Base-by-base conservation (phyloP, 768 basidiomycete species). In the Boletales sp. region DNA sequence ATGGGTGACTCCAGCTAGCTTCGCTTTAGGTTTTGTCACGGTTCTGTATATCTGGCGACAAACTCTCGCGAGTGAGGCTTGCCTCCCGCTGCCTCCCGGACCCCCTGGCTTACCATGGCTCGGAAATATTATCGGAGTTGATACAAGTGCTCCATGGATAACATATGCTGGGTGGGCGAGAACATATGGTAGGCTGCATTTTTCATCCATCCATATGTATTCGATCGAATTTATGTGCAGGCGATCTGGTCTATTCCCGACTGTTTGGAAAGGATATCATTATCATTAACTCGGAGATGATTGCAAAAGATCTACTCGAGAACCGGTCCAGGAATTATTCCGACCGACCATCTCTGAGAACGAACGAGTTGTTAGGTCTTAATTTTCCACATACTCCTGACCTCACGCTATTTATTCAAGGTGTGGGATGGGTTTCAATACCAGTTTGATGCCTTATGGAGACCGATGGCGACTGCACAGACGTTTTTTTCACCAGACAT, bases 31-130 rank as follows among this genome's bases (percentile, higher is more conserved):
- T 13, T 17, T 8, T 38, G 5, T 38, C 6, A 4, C n/a, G 17
- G 9, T 14, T 14, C 36, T 17, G 8, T 38, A 38, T n/a, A 19
- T 19, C 17, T 19, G 17, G 13, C 2, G 2, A 10, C 10, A 19
- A 9, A 18, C 18, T 19, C 17, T 19, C 37, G 10, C 10, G n/a
- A 38, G n/a, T 38, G n/a, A 10, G 18, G 21, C 21, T 25, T 25
- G 38, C 5, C 15, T 33, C 31, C 46, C 38, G 21, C 12, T 40
- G 11, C 46, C 46, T 33, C 38, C 46, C 10, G 38, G 46, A 11
- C 46, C 46, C 30, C 46, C 46, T 14, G 37, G 46, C 13, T 6
- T 47, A 47, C 38, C 46, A 21, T 47, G 46, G 30, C 11, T 40
- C 15, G 38, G 46, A 12, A 47, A 47, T 19, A 34, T 40, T 9